Evolutionary conservation across 805 yeast genomes (phyloP).

Genomic region (Scheffersomyces spartinae): DNA sequence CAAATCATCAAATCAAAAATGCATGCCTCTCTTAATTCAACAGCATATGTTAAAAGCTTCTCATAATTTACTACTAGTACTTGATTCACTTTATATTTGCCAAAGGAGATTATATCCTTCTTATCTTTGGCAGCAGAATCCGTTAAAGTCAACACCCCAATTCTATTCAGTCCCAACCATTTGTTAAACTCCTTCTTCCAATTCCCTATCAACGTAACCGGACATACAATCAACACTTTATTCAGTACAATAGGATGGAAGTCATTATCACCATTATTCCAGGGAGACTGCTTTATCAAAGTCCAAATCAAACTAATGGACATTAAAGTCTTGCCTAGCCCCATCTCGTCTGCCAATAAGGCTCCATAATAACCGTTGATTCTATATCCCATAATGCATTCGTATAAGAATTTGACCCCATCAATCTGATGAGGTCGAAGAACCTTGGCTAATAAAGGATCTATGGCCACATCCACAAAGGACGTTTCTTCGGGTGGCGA

Average conservation of each 20-base stretch:
- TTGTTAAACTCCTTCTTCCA: constrained; percentile 85
- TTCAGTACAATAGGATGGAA: constrained; percentile 26
- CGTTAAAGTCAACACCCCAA: constrained; percentile 55
- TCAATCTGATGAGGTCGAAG: constrained; percentile 82
- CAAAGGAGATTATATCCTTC: constrained; percentile 46
- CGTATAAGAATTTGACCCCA: constrained; percentile 74
- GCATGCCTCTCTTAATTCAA: constrained; percentile 36
- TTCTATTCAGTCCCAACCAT: constrained; percentile 63
- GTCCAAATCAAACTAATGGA: constrained; percentile 83
- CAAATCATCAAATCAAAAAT: constrained; percentile 66
- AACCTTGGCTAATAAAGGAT: constrained; percentile 38
- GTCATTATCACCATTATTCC: constrained; percentile 9
- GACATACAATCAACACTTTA: constrained; percentile 75
- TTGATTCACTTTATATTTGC: constrained; percentile 62
- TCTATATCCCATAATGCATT: constrained; percentile 66
- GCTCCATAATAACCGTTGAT: constrained; percentile 53
- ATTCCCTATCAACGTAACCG: constrained; percentile 77
- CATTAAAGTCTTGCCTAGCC: constrained; percentile 61
- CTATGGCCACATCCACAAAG: constrained; percentile 40
- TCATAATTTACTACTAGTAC: constrained; percentile 85
- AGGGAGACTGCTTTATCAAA: constrained; percentile 54
- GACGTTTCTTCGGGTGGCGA: background rate
- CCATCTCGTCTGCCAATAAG: too few species aligned
- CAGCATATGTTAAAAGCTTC: constrained; percentile 45
- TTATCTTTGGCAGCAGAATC: constrained; percentile 43